Evolutionary conservation across 768 basidiomycete genomes (phyloP), one percentile per base, ranked within the genome.

Genomic region (Sutorius australiensis): DNA sequence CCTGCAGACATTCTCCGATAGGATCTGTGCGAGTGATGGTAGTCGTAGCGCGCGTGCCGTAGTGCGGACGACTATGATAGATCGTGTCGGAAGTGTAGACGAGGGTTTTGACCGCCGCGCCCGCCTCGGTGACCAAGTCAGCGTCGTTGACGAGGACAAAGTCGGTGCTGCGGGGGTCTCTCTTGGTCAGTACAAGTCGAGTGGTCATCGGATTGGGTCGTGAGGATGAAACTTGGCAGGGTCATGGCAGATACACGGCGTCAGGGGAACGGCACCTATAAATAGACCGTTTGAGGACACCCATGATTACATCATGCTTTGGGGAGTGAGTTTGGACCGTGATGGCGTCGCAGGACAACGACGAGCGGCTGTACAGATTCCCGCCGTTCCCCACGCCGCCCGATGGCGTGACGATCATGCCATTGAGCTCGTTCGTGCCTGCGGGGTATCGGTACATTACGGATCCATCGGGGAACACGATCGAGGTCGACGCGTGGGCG

Each of bases 301-400:
- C 4, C 24, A 24, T 24, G 24, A 24, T 24, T 24, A 24, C 24
- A 24, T 24, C 24, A 24, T 24, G 24, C 4, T 24, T 24, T 24
- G 24, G 24, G 24, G 24, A 24, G 24, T 33, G 45, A 33, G 42
- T n/a, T 43, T 33, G 17, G 19, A 24, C 19, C 3, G 6, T 19
- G 19, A 10, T 16, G 19, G 7, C 12, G 24, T 24, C 24, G 12
- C 19, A 30, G 31, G 34, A 6, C 30, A 17, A 50, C 24, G 45
- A 50, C 19, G 48, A 52, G 0, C 19, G 43, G 3, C 0, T 39
- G 19, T 43, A 38, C 13, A 41, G 3, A 10, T 81, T 80, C 51
- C 80, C 80, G 1, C 80, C 80, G 0, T 82, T 81, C 57, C 80
- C 81, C 7, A 13, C 40, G 2, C 42, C 57, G 0, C 78, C 79